Base-by-base conservation (phyloP, 495 filamentous ascomycete genomes). In the Tuber umbilicatum region DNA sequence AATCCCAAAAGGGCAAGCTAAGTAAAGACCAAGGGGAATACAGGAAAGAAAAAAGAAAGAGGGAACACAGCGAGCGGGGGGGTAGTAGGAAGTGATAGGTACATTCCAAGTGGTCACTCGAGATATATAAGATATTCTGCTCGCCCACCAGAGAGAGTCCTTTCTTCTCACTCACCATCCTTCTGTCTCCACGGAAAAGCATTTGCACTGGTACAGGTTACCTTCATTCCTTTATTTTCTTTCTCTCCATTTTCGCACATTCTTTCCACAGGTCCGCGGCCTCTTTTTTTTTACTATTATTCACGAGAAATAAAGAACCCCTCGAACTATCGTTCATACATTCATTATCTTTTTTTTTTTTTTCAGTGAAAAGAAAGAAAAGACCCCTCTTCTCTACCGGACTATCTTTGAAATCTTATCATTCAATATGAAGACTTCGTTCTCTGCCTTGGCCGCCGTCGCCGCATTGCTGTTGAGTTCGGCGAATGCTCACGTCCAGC, bases 151-250 rank as follows among this genome's bases (percentile, higher is more conserved):
- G 55, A 64, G 55, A 64, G 23, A 23, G 50, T 60, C 27, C 27
- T 16, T 64, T 64, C 35, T 35, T 16, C 55, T 64, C 55, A 64
- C 27, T 35, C 27, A 31, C 55, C 55, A 35, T 35, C 55, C 55
- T 14, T 64, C 55, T 16, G 14, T 31, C 50, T 64, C 55, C 55
- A 64, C 27, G 17, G 55, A 35, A 64, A 64, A 64, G 55, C 55
- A 64, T 64, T 64, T 35, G 55, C 55, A 64, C 55, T 14, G 55
- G 55, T 64, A 64, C 55, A 17, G 55, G 55, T 35, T 64, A 64
- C 55, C 55, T 17, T 64, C 55, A 64, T 64, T 64, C 55, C 55
- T 64, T 64, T 64, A 64, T 35, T 64, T 64, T 64, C 55, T 35
- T 64, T 35, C 55, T 64, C 31, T 19, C 55, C 27, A 64, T 17